Evolutionary conservation across 2,329 filamentous ascomycete genomes (phyloP), one percentile per base, ranked within the genome.

Genomic region (Penicillium sp.): DNA sequence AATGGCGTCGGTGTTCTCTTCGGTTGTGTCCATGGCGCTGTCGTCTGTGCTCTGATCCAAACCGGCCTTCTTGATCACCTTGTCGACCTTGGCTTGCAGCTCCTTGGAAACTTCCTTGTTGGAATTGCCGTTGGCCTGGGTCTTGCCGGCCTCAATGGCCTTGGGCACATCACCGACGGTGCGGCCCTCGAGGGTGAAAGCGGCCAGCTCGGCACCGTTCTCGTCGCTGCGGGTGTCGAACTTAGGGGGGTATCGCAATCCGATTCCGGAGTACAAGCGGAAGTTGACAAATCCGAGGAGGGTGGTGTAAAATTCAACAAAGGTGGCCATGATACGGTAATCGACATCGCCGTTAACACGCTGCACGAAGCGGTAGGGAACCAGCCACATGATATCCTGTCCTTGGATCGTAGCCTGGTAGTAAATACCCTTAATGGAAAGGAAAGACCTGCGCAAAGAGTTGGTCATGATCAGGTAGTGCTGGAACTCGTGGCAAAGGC

Each of bases 371-470:
- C 91, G 91, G 80, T 99, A 99, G 1, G 94, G 94, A 10, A 97
- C 93, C 38, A 99, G 82, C 94, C 94, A 99, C 62, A 97, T 81
- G 46, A 99, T 89, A 68, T 97, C 93, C 77, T 99, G 92, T 45
- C 94, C 94, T 74, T 97, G 91, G 58, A 99, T 95, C 48, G 88
- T 97, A 22, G 93, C 94, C 78, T 97, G 93, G 77, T 97, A 99
- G 80, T 99, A 99, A 68, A 99, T 97, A 58, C 94, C 94, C 82
- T 99, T 99, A 77, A 99, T 97, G 1, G 92, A 96, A 61, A 99
- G 79, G 79, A 99, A 99, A 0, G 92, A 96, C 79, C 97, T 97
- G 69, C 90, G 89, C 65, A 99, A 79, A 66, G 90, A 92, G 76
- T 96, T 86, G 40, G 93, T 95, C 44, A 88, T 84, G 70, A 99